Conservation (phyloP, 1,139 yeast species). For the Protomyces pachydermus region DNA sequence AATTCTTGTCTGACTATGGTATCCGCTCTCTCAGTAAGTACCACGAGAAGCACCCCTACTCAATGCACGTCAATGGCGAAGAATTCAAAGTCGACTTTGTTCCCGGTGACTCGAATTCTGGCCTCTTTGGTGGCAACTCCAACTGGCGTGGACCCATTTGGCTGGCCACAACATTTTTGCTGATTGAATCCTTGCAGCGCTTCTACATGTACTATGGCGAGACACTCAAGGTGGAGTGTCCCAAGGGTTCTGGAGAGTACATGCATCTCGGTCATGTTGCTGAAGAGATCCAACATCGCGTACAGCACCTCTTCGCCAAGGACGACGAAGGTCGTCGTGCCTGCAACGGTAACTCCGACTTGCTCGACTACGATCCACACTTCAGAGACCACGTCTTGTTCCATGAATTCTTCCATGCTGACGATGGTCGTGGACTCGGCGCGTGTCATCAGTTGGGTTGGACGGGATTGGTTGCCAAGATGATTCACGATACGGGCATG, state of each 20-base stretch:
- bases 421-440: constrained; percentile 90
- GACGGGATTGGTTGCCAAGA: constrained; percentile 91
- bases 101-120: constrained; percentile 91
- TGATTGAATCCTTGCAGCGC: constrained; percentile 84
- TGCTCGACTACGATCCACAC: constrained; percentile 63
- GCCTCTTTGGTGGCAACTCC: constrained; percentile 94
- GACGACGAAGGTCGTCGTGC: constrained; percentile 71
- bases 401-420: constrained; percentile 91
- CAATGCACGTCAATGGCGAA: constrained; percentile 79
- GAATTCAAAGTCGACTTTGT: constrained; percentile 70
- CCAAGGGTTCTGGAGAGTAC: constrained; percentile 76
- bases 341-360: constrained; percentile 61
- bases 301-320: constrained; percentile 72
- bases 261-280: constrained; percentile 89
- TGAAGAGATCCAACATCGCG: constrained; percentile 81
- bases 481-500: constrained; percentile 62
- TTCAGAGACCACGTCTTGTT: constrained; percentile 76
- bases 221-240: constrained; percentile 80
- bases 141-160: constrained; percentile 99
- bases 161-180: constrained; percentile 88
- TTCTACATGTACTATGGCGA: constrained; percentile 89
- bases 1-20: constrained; percentile 82
- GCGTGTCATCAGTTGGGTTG: constrained; percentile 97
- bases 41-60: constrained; percentile 81
- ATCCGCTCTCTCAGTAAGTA: constrained; percentile 83